phyloP scores from a whole-genome alignment of 2,329 filamentous ascomycete genomes.

The Plectosphaerella sp. region DNA sequence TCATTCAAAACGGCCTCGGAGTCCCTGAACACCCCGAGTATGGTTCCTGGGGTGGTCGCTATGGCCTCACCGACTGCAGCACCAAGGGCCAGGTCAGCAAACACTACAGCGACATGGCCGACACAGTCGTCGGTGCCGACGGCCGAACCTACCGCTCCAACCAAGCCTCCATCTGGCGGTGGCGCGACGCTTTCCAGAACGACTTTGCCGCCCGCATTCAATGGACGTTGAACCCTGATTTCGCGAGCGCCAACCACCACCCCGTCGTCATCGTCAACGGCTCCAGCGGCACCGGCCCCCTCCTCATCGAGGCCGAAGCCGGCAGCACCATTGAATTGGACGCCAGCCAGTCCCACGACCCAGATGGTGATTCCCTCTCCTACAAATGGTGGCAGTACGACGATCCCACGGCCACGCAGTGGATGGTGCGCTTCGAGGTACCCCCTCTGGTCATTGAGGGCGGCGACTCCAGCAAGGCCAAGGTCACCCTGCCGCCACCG shows the following conservation, averaged over 20 bases:
- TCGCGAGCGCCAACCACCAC: slow-evolving; percentile 35
- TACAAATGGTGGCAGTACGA: slow-evolving; percentile 47
- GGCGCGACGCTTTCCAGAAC: slow-evolving; percentile 32
- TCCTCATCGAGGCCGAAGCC: slow-evolving; percentile 27
- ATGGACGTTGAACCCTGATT: slow-evolving; percentile 22
- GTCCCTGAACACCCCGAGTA: slow-evolving; percentile 38
- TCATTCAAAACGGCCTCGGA: slow-evolving; percentile 41
- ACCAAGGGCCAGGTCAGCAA: neutral
- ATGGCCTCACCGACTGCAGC: slow-evolving; percentile 14
- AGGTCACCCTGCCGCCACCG: slow-evolving; percentile 29
- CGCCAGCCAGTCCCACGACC: slow-evolving; percentile 39
- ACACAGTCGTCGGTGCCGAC: slow-evolving; percentile 19
- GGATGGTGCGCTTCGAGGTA: slow-evolving; percentile 30
- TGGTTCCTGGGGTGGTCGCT: slow-evolving; percentile 46
- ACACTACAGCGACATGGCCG: slow-evolving; percentile 19
- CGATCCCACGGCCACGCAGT: slow-evolving; percentile 30
- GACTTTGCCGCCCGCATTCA: slow-evolving; percentile 35
- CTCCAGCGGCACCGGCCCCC: slow-evolving; percentile 25
- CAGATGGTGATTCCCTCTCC: slow-evolving; percentile 33
- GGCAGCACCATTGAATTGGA: slow-evolving; percentile 34
- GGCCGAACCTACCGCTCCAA: slow-evolving; percentile 17
- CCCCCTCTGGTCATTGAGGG: slow-evolving; percentile 22
- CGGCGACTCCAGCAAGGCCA: neutral
- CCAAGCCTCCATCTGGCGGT: slow-evolving; percentile 34
- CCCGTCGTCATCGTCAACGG: slow-evolving; percentile 39